These are phyloP conservation scores for Metschnikowia similis DNA, from an alignment of 805 yeast genomes.

Conservation along the genomic window DNA sequence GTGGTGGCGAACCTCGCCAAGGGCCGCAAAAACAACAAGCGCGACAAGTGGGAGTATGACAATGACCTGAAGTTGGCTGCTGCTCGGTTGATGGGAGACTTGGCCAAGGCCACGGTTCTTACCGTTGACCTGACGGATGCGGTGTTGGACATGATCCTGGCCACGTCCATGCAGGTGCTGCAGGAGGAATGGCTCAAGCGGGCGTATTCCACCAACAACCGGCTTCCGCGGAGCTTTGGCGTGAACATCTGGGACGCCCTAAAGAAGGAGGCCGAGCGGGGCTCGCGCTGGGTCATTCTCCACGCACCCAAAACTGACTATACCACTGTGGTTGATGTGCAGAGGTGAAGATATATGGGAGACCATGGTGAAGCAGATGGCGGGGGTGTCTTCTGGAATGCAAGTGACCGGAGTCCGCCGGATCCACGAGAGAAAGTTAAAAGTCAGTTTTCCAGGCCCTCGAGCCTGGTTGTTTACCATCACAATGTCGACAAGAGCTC, in stretches of 20 bases:
- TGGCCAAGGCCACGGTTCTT: conserved; percentile 68
- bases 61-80: conserved; percentile 67
- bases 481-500: too few species aligned
- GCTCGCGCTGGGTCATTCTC: conserved; percentile 70
- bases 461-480: too few species aligned
- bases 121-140: conserved; percentile 81
- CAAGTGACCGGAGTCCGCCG: too few species aligned
- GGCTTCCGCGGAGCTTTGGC: conserved; percentile 78
- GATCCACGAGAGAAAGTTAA: too few species aligned
- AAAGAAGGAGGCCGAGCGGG: conserved; percentile 66
- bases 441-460: too few species aligned
- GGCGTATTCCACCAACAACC: conserved; percentile 72
- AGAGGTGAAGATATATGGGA: conserved; percentile 9
- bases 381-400: too few species aligned
- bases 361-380: background rate
- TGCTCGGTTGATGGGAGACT: conserved; percentile 45
- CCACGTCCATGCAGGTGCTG: conserved; percentile 67
- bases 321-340: conserved; percentile 36
- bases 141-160: conserved; percentile 75
- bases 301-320: conserved; percentile 76
- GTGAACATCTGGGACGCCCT: conserved; percentile 68
- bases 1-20: conserved; percentile 79
- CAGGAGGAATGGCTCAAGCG: conserved; percentile 77
- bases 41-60: conserved; percentile 73
- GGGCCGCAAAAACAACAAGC: conserved; percentile 69